These are phyloP conservation scores for Saraca asoca DNA, from an alignment of 331 rosid species.

Conservation along the genomic window DNA sequence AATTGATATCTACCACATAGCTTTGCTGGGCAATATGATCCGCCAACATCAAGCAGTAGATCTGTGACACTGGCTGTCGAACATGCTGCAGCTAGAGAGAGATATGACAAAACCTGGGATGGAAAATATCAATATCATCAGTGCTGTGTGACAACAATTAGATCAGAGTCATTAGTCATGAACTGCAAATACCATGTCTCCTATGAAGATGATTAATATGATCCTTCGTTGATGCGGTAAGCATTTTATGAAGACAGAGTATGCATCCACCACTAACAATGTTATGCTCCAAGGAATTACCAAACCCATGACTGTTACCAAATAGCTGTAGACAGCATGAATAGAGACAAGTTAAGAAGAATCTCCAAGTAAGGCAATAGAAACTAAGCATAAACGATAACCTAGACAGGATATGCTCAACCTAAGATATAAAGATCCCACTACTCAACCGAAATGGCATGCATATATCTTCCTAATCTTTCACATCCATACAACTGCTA, in stretches of 20 bases:
- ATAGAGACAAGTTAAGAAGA: constrained; percentile 13
- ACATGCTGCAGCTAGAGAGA: constrained; percentile 78
- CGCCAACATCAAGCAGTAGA: constrained; percentile 47
- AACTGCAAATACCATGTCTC: constrained; percentile 71
- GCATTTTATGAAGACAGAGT: constrained; percentile 61
- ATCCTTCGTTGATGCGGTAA: constrained; percentile 63
- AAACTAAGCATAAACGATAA: neutral
- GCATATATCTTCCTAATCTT: neutral
- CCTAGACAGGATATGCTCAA: constrained; percentile 9
- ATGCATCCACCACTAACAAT: constrained; percentile 73
- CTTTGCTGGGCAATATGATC: constrained; percentile 52
- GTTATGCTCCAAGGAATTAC: constrained; percentile 89
- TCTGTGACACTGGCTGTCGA: constrained; percentile 71
- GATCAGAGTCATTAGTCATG: neutral
- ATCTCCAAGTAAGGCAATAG: neutral
- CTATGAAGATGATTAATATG: constrained; percentile 47
- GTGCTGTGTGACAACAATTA: constrained; percentile 5
- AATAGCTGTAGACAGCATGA: constrained; percentile 62
- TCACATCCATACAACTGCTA: constrained; percentile 11
- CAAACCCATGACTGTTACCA: constrained; percentile 91
- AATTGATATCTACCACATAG: constrained; percentile 72
- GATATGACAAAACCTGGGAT: constrained; percentile 66
- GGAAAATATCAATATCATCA: constrained; percentile 26
- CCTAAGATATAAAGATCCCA: constrained; percentile 1
- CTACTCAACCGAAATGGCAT: neutral